Conservation (phyloP, 2,329 filamentous ascomycete species). For the Pseudomassariella vexata region DNA sequence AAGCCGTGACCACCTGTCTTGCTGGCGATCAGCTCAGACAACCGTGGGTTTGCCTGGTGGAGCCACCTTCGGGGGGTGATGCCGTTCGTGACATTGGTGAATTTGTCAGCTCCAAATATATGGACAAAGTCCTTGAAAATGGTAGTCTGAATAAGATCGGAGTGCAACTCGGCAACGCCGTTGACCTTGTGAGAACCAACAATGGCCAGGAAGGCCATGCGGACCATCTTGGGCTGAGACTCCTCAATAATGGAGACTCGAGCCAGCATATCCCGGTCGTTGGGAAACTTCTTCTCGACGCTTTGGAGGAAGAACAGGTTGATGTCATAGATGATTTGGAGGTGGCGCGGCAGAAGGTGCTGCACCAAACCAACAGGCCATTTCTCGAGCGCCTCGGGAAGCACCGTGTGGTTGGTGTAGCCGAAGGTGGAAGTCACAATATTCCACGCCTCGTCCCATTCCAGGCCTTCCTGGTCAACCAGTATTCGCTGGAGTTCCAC, state of each 20-base stretch:
- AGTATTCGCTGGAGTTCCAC: slow-evolving; percentile 93
- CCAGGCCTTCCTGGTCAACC: slow-evolving; percentile 80
- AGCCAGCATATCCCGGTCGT: slow-evolving; percentile 76
- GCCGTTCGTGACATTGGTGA: slow-evolving; percentile 97
- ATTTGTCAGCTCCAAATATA: slow-evolving; percentile 94
- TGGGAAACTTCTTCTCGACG: slow-evolving; percentile 86
- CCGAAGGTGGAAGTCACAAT: slow-evolving; percentile 78
- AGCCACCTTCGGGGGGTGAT: slow-evolving; percentile 95
- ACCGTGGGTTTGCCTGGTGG: slow-evolving; percentile 89
- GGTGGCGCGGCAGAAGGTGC: slow-evolving; percentile 84
- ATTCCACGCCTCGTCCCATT: slow-evolving; percentile 89
- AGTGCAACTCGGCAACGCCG: slow-evolving; percentile 94
- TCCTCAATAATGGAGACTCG: slow-evolving; percentile 98
- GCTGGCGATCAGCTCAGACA: slow-evolving; percentile 86
- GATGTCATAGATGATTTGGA: slow-evolving; percentile 98
- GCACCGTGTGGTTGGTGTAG: slow-evolving; percentile 97
- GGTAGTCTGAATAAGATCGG: slow-evolving; percentile 96
- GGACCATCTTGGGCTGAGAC: slow-evolving; percentile 92
- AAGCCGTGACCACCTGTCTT: slow-evolving; percentile 81
- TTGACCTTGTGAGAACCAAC: slow-evolving; percentile 99
- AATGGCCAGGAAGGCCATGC: slow-evolving; percentile 93
- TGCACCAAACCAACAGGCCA: slow-evolving; percentile 94
- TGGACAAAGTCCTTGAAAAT: slow-evolving; percentile 98
- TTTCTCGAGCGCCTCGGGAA: slow-evolving; percentile 95
- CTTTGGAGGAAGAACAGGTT: slow-evolving; percentile 88